These are phyloP conservation scores for Leccinum longicurvipes DNA, from an alignment of 768 basidiomycete genomes.

Conservation along the genomic window DNA sequence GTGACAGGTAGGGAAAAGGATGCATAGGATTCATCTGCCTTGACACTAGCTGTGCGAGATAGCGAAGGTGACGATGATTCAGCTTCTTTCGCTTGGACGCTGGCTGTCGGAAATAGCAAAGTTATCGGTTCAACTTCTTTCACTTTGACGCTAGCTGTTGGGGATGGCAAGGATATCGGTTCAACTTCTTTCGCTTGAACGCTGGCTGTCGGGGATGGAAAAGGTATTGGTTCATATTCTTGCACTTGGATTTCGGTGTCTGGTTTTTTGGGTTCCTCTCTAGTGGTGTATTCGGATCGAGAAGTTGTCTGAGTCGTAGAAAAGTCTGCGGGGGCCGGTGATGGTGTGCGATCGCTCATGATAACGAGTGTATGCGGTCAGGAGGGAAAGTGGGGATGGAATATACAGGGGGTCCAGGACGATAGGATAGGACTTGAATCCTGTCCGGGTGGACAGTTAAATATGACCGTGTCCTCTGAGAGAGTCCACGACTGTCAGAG, in stretches of 20 bases:
- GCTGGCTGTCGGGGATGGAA: neutral
- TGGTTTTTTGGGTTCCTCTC: conserved; percentile 5
- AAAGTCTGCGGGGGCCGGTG: neutral
- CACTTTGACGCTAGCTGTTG: neutral
- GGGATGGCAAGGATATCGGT: neutral
- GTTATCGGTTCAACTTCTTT: conserved; percentile 15
- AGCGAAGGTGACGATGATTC: neutral
- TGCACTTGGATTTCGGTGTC: neutral
- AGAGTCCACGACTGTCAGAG: neutral
- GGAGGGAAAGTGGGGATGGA: neutral
- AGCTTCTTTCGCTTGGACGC: neutral
- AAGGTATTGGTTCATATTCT: neutral
- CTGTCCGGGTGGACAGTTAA: conserved; percentile 2
- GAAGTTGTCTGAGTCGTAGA: neutral
- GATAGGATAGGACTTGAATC: conserved; percentile 17
- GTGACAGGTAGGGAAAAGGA: neutral
- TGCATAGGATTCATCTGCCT: neutral
- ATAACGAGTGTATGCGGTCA: conserved; percentile 29
- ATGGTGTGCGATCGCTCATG: conserved; percentile 25
- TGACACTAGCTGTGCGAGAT: neutral
- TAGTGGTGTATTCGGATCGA: conserved; percentile 11
- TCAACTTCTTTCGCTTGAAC: neutral
- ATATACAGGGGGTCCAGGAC: conserved; percentile 7
- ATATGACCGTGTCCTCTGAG: too few relatives aligned
- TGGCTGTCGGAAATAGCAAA: conserved; percentile 4